Evolutionary conservation across 306 rosid genomes (phyloP).

Genomic region (Medicago ruthenica): DNA sequence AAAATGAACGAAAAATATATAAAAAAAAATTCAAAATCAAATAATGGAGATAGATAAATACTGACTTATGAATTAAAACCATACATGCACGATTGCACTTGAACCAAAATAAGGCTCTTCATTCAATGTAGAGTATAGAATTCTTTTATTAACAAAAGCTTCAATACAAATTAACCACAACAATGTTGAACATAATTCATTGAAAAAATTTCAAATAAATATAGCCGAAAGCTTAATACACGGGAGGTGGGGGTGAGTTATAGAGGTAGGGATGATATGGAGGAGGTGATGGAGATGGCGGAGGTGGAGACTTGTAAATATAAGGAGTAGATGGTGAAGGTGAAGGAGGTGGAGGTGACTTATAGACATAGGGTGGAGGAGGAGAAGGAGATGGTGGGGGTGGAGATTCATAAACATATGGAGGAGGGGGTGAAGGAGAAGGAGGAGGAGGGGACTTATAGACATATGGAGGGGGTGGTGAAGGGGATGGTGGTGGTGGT

Average conservation of each 20-base stretch:
- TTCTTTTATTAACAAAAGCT: conserved; percentile 4
- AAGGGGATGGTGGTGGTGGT: conserved; percentile 27
- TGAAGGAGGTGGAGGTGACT: background rate
- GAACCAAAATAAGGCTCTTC: background rate
- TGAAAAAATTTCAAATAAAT: conserved; percentile 1
- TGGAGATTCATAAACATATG: conserved; percentile 20
- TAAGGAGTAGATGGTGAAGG: background rate
- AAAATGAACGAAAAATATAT: background rate
- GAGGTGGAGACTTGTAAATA: background rate
- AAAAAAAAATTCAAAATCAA: background rate
- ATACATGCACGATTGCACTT: background rate
- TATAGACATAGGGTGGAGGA: background rate
- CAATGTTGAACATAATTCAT: conserved; percentile 1
- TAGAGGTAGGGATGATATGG: conserved; percentile 41
- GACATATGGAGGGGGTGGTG: conserved; percentile 33
- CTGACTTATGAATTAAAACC: background rate
- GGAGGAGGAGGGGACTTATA: conserved; percentile 10
- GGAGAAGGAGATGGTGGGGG: conserved; percentile 28
- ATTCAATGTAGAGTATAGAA: background rate
- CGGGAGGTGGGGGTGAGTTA: conserved; percentile 34
- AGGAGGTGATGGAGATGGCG: conserved; percentile 31
- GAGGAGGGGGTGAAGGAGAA: conserved; percentile 10
- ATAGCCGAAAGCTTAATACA: background rate
- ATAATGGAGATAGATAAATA: background rate
- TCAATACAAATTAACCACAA: background rate